These are phyloP conservation scores for Plicaturopsis crispa DNA, from an alignment of 768 basidiomycete genomes.

Conservation along the genomic window DNA sequence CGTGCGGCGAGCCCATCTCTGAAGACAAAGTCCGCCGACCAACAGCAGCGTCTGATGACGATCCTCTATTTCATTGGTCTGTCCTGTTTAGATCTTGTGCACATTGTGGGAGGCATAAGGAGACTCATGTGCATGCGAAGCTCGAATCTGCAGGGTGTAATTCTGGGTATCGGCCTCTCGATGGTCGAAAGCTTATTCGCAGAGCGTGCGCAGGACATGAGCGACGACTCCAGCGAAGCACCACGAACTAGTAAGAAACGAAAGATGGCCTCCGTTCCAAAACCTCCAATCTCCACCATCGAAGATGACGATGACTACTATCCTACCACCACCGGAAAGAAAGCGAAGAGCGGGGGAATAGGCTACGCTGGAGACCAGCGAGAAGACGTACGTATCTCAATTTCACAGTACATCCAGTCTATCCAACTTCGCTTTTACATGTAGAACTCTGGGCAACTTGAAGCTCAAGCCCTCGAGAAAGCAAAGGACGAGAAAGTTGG, in stretches of 20 bases:
- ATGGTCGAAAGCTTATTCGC: conserved; percentile 75
- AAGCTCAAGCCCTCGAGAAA: conserved; percentile 68
- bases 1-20: conserved; percentile 64
- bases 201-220: conserved; percentile 37
- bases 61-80: neutral
- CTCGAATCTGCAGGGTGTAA: conserved; percentile 80
- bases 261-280: conserved; percentile 24
- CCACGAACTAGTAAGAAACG: conserved; percentile 33
- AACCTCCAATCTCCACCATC: conserved; percentile 10
- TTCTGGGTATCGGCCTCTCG: conserved; percentile 84
- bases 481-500: conserved; percentile 71
- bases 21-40: conserved; percentile 34
- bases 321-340: conserved; percentile 2
- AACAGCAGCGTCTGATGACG: neutral
- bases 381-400: conserved; percentile 66
- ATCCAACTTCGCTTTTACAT: conserved; percentile 2
- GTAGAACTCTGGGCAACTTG: conserved; percentile 74
- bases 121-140: too few relatives aligned
- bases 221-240: conserved; percentile 18
- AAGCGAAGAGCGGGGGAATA: conserved; percentile 36
- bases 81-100: too few relatives aligned
- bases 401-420: conserved; percentile 1
- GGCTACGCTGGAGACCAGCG: conserved; percentile 81
- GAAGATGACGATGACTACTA: conserved; percentile 28
- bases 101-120: too few relatives aligned